Conservation (phyloP, 495 filamentous ascomycete genomes). For the Xylaria scruposa region DNA sequence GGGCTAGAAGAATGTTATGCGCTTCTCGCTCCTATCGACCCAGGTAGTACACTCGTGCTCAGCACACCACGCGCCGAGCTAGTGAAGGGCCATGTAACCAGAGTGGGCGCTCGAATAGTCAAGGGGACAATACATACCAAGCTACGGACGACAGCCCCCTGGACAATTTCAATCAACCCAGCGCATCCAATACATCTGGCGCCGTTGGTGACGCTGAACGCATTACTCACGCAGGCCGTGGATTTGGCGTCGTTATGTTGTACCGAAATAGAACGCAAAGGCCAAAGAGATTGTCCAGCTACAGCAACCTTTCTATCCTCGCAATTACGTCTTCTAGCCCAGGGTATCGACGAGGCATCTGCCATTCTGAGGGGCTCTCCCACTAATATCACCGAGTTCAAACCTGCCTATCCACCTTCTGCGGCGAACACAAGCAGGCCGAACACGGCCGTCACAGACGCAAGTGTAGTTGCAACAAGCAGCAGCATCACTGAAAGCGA, state of each 20-base stretch:
- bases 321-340: slow-evolving; percentile 77
- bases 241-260: slow-evolving; percentile 80
- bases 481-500: slow-evolving; percentile 21
- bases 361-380: slow-evolving; percentile 64
- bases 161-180: slow-evolving; percentile 56
- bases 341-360: slow-evolving; percentile 74
- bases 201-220: slow-evolving; percentile 72
- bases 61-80: slow-evolving; percentile 86
- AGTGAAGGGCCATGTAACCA: slow-evolving; percentile 89
- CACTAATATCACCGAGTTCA: slow-evolving; percentile 31
- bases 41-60: slow-evolving; percentile 83
- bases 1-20: slow-evolving; percentile 88
- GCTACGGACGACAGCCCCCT: slow-evolving; percentile 57
- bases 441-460: slow-evolving; percentile 7
- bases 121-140: slow-evolving; percentile 66
- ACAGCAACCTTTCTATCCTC: slow-evolving; percentile 77
- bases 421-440: slow-evolving; percentile 36
- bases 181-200: slow-evolving; percentile 67
- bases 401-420: slow-evolving; percentile 21
- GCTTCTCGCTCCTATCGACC: slow-evolving; percentile 80
- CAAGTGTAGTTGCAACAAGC: slow-evolving; percentile 19
- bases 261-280: slow-evolving; percentile 56
- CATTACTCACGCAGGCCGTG: slow-evolving; percentile 77
- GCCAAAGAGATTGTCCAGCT: slow-evolving; percentile 49
- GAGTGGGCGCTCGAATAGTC: slow-evolving; percentile 76